Percentiles rank a stretch among this genome's conserved stretches.
Conservation (phyloP, 139 green algal species). For the Edaphochlamys debaryana region DNA sequence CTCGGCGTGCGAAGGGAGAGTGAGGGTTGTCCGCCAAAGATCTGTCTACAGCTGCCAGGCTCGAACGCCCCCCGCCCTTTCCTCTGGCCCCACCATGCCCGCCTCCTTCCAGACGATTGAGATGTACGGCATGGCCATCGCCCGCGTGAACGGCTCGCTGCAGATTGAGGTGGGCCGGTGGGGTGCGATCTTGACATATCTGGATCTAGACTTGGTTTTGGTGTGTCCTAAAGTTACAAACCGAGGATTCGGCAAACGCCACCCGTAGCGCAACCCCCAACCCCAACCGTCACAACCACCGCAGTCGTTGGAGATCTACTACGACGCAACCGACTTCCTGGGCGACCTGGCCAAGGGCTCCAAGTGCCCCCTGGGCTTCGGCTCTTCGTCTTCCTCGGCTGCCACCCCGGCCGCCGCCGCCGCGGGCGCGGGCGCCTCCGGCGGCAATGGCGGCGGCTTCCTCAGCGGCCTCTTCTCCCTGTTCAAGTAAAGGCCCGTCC, state of each 20-base stretch:
- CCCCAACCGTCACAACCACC: not conserved
- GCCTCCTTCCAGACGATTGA: no score
- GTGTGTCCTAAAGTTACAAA: not conserved
- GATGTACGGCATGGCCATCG: constrained; percentile 47
- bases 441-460: not conserved
- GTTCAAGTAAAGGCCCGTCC: not conserved
- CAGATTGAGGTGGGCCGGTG: constrained; percentile 11
- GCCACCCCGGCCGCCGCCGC: not conserved
- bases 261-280: not conserved
- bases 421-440: not conserved
- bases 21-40: no score
- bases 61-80: no score
- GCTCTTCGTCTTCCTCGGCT: not conserved
- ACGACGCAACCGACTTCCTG: constrained; percentile 29
- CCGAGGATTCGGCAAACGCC: not conserved
- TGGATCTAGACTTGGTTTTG: no score
- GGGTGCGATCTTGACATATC: no score
- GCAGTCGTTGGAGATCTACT: constrained; percentile 28
- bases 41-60: no score
- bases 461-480: not conserved
- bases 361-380: constrained; percentile 23
- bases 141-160: constrained; percentile 40
- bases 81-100: no score
- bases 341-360: not conserved
- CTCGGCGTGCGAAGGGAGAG: no score